A percentile compares a stretch with the other conserved stretches of the same genome.
Conservation (phyloP, 345 rosid species). For the Bruguiera gymnorhiza region DNA sequence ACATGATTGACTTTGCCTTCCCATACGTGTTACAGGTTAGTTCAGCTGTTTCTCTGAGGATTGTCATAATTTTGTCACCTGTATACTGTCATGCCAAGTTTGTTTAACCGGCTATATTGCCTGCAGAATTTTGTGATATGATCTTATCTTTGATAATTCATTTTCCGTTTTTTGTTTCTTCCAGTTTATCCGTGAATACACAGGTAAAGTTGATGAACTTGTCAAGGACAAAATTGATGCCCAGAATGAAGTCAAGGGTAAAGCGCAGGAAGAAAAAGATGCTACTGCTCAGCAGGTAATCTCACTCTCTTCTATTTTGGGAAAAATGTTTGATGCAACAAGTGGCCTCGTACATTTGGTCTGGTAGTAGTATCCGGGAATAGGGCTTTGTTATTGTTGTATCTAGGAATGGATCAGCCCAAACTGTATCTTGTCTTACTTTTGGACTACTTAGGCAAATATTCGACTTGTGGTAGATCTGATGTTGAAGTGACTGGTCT, state of each 20-base stretch:
- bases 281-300: slow-evolving; percentile 81
- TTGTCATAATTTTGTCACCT: not conserved
- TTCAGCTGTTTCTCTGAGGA: not conserved
- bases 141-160: not conserved
- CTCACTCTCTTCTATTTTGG: not conserved
- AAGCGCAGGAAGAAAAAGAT: slow-evolving; percentile 77
- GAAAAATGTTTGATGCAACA: not conserved
- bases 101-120: not conserved
- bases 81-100: not conserved
- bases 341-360: not conserved
- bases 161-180: slow-evolving; percentile 2
- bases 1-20: slow-evolving; percentile 81
- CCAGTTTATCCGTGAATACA: slow-evolving; percentile 75
- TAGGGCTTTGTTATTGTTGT: not conserved
- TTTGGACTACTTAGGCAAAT: not conserved
- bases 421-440: not conserved
- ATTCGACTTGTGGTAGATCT: not conserved
- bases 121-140: not conserved
- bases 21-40: slow-evolving; percentile 46
- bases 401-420: too few species aligned
- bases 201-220: slow-evolving; percentile 77
- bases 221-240: slow-evolving; percentile 74
- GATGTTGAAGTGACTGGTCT: not conserved
- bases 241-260: slow-evolving; percentile 57
- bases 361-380: not conserved